Base-by-base conservation (phyloP, 225 moss, liverwort and hornwort species). In the Climacium dendroides region DNA sequence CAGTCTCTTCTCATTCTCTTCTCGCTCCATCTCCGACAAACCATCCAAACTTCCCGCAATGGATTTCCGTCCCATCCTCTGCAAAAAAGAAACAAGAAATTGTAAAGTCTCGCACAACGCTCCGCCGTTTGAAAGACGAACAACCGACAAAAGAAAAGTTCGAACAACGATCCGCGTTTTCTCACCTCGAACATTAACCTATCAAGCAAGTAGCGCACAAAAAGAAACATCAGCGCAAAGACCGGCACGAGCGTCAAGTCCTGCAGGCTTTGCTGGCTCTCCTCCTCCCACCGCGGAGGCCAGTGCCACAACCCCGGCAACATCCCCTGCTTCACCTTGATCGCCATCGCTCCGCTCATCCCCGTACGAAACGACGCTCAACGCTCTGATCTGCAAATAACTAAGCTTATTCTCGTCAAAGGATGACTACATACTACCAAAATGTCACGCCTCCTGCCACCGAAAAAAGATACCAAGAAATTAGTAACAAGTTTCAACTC, bases 1-100 rank as follows among this genome's bases (percentile, higher is more conserved):
- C 57, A 95, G 71, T 72, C 89, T 95, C 91, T 92, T 94, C 83
- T 91, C 84, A 47, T 82, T 87, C 77, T 87, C 89, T 71, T 91
- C 88, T 60, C 85, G 91, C 83, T 93, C 91, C 16, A 83, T 88
- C 55, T 91, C 93, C 39, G 81, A 66, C 63, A 85, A 86, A 79
- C 75, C 53, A n/a, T 81, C 82, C 81, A 87, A 47, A 77, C 1
- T 77, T 22, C 87, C 91, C 23, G 69, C 32, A 47, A 94, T 82
- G 29, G 89, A 90, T 69, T 78, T 89, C 87, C 90, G 91, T 77
- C 93, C 96, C 66, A 97, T 88, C 74, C 89, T 94, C 96, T 96
- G 90, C 86, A 83, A 77, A 78, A 32, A 53, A 47, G 16, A 23
- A 81, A 45, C 64, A 80, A 28, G 10, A 78, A 82, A 78, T 26